Conservation (phyloP, 495 filamentous ascomycete genomes). For the Chaetomium tenue region DNA sequence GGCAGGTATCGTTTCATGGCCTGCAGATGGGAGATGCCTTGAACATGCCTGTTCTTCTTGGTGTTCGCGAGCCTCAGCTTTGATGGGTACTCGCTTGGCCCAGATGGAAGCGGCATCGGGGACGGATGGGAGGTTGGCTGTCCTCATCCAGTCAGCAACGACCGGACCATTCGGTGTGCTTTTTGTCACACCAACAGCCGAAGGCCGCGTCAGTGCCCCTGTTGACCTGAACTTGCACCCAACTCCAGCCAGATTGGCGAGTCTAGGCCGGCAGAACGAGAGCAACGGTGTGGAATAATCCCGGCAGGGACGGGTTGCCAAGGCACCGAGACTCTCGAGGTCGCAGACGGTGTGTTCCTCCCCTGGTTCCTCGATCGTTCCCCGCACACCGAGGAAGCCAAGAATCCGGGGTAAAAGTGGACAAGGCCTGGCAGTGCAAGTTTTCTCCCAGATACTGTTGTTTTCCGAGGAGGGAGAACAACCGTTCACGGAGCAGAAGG, state of each 20-base stretch:
- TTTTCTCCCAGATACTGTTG: not conserved
- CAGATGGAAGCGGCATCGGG: not conserved
- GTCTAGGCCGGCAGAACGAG: not conserved
- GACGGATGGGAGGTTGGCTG: not conserved
- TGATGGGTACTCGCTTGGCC: not conserved
- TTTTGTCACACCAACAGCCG: not conserved
- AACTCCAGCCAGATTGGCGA: not conserved
- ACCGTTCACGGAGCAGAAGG: no score
- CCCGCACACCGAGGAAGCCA: not conserved
- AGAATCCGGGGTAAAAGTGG: constrained; percentile 3
- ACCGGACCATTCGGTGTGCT: not conserved
- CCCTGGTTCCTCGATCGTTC: not conserved
- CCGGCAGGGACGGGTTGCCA: not conserved
- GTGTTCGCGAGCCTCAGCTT: not conserved
- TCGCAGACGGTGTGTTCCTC: not conserved
- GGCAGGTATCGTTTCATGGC: no score
- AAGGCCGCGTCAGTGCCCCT: not conserved
- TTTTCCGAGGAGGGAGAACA: not conserved
- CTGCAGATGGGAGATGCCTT: no score
- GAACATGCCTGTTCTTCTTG: no score
- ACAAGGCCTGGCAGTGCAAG: not conserved
- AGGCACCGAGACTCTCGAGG: not conserved
- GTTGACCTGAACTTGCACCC: not conserved
- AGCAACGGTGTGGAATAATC: not conserved
- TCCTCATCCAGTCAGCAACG: not conserved